phyloP scores from a whole-genome alignment of 2,329 filamentous ascomycete genomes.

The Epichloe aotearoae region DNA sequence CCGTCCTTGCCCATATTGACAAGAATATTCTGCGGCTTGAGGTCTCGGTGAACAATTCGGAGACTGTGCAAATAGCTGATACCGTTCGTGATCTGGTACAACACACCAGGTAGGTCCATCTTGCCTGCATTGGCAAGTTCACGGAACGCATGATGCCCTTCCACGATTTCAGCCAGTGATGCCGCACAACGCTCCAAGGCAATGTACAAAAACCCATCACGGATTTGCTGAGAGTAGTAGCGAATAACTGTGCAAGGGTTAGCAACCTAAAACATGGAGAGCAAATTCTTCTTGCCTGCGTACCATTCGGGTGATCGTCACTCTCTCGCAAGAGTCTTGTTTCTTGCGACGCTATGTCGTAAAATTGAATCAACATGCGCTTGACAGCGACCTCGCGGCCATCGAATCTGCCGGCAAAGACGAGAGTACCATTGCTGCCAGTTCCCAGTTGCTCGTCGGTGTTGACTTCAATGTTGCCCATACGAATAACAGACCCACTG shows the following conservation, averaged over 20 bases:
- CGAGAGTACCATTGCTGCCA: constrained; percentile 92
- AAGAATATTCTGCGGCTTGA: constrained; percentile 96
- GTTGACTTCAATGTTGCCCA: constrained; percentile 52
- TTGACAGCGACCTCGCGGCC: constrained; percentile 90
- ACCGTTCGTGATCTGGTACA: constrained; percentile 83
- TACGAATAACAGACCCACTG: constrained; percentile 44
- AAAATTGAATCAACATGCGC: constrained; percentile 91
- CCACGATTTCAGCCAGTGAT: constrained; percentile 81
- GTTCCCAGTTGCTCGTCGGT: constrained; percentile 53
- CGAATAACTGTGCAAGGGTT: constrained; percentile 56
- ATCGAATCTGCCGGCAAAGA: constrained; percentile 90
- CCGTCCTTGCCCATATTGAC: constrained; percentile 61
- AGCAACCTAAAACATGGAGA: not conserved
- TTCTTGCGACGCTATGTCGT: constrained; percentile 88
- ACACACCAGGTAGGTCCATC: constrained; percentile 61
- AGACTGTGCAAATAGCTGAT: constrained; percentile 80
- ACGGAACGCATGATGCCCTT: constrained; percentile 54
- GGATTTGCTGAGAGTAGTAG: constrained; percentile 85
- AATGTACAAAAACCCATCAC: constrained; percentile 87
- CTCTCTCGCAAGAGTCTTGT: constrained; percentile 83
- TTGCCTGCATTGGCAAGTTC: constrained; percentile 61
- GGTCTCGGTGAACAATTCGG: constrained; percentile 89
- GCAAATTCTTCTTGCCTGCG: not conserved
- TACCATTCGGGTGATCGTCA: constrained; percentile 82
- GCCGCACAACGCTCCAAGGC: constrained; percentile 89